Base-by-base conservation (phyloP, 2,329 filamentous ascomycete species). In the Knoxdaviesia proteae region DNA sequence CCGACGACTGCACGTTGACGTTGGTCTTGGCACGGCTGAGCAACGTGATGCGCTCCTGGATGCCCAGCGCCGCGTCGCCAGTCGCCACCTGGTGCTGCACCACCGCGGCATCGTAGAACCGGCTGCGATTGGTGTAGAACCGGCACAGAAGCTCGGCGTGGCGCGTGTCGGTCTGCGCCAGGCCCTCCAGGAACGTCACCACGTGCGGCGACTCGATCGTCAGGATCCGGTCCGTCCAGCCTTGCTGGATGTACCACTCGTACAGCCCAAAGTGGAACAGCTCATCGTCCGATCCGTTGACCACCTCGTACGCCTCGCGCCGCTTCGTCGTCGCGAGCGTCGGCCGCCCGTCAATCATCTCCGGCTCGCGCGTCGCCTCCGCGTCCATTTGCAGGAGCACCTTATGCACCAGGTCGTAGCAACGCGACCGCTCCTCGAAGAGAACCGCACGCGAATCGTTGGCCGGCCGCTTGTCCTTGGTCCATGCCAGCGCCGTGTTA, bases 211-310 rank as follows among this genome's bases (percentile, higher is more conserved):
- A 93, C 45, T 87, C 74, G 42, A 90, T 84, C 34, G 80, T 76
- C 34, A 98, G 71, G 32, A 98, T 71, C 9, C 86, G 79, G 48
- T 94, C 84, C 7, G 75, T 80, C 76, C 83, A 87, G 11, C 81
- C 80, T 56, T 87, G 78, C 43, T 71, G 62, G 49, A 96, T 77
- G 58, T 98, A 98, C 88, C 90, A 98, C 53, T 94, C 87, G 56
- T 94, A 98, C n/a, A 98, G 68, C 52, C 84, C 84, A 47, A 84
- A 92, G 56, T 96, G 80, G 63, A 98, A 98, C 5, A 94, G 82
- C 53, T 94, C 84, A 50, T 98, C 90, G 9, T 79, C 72, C 0
- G 88, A 93, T 45, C 71, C 73, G 54, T 92, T 84, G 51, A 98
- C 86, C 3, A 94, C 82, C 38, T 78, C 74, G 59, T 96, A 94